Conservation (phyloP, 176 grass and related monocot species). For the Thinopyrum elongatum region DNA sequence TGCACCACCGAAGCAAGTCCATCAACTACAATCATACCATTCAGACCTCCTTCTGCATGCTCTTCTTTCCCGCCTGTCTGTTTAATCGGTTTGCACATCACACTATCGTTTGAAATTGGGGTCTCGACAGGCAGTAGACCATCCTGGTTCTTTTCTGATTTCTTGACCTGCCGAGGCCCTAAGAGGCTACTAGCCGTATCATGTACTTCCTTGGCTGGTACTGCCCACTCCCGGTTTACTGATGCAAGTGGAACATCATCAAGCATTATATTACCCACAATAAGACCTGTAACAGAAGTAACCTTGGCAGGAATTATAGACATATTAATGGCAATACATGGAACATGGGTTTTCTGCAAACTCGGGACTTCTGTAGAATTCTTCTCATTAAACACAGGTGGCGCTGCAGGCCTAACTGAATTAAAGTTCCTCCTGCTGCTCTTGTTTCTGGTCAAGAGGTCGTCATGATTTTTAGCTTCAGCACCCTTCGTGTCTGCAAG, state of each 20-base stretch:
- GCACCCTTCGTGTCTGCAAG: slow-evolving; percentile 4
- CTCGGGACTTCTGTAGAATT: slow-evolving; percentile 17
- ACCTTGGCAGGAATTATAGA: slow-evolving; percentile 21
- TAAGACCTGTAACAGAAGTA: slow-evolving; percentile 37
- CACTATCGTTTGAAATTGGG: slow-evolving; percentile 34
- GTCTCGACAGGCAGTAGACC: slow-evolving; percentile 19
- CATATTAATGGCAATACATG: slow-evolving; percentile 28
- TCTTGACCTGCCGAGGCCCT: slow-evolving; percentile 41
- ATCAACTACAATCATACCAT: not conserved
- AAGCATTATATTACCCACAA: slow-evolving; percentile 35
- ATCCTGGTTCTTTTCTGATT: slow-evolving; percentile 39
- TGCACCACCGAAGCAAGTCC: not conserved
- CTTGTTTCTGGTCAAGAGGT: slow-evolving; percentile 35
- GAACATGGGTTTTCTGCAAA: slow-evolving; percentile 12
- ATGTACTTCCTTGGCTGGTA: slow-evolving; percentile 35
- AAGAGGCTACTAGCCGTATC: slow-evolving; percentile 22
- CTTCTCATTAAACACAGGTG: slow-evolving; percentile 25
- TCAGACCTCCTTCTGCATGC: slow-evolving; percentile 27
- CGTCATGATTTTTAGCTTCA: slow-evolving; percentile 28
- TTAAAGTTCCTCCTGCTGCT: slow-evolving; percentile 40
- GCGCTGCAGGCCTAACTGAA: slow-evolving; percentile 1
- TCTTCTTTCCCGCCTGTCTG: slow-evolving; percentile 42
- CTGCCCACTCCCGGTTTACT: slow-evolving; percentile 16
- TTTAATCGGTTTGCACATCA: slow-evolving; percentile 45
- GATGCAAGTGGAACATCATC: slow-evolving; percentile 21